Conservation (phyloP, 495 filamentous ascomycete species). For the Aspergillus mulundensis region DNA sequence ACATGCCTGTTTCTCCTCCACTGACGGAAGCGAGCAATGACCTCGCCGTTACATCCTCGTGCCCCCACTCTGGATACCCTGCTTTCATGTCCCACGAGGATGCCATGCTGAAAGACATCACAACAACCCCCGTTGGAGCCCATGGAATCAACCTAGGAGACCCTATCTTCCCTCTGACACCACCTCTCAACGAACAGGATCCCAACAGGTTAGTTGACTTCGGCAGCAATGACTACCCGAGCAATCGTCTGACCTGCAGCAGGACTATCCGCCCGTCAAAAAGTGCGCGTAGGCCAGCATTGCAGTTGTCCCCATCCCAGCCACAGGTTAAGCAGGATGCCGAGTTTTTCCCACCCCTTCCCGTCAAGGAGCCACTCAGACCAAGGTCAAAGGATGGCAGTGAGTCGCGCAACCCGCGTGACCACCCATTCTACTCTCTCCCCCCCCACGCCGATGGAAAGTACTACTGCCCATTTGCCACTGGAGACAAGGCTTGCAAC, state of each 20-base stretch:
- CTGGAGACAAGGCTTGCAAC: constrained; percentile 64
- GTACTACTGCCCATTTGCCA: constrained; percentile 85
- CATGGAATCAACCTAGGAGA: constrained; percentile 42
- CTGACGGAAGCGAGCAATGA: constrained; percentile 47
- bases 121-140: constrained; percentile 29
- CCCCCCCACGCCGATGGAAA: constrained; percentile 67
- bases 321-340: constrained; percentile 34
- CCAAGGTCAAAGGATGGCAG: constrained; percentile 45
- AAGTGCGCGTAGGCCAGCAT: constrained; percentile 32
- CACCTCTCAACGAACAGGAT: constrained; percentile 42
- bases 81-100: constrained; percentile 40
- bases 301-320: constrained; percentile 31
- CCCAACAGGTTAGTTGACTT: constrained; percentile 39
- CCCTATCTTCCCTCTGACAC: constrained; percentile 38
- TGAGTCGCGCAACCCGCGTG: constrained; percentile 61
- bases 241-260: constrained; percentile 15
- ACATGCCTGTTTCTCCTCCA: constrained; percentile 43
- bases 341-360: constrained; percentile 38
- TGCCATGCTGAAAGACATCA: constrained; percentile 37
- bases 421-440: constrained; percentile 74
- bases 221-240: neutral
- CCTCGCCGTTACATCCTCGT: constrained; percentile 43
- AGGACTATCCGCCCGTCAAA: constrained; percentile 42
- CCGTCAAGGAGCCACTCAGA: constrained; percentile 35
- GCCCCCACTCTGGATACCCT: constrained; percentile 40